phyloP scores from a whole-genome alignment of 176 grass and related monocot species.

The sorghum (Sorghum bicolor) region Sorghum_bicolor_NCBIv3 NC_012872.2:62909501-62910000 shows the following conservation, averaged over 20 bases:
- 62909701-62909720: conserved; percentile 8
- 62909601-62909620: conserved; percentile 55
- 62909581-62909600: conserved; percentile 20
- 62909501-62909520: no score
- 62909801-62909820: conserved; percentile 21
- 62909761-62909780: conserved; percentile 23
- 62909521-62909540: neutral
- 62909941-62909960: neutral
- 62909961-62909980: conserved; percentile 14
- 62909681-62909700: conserved; percentile 15
- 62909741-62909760: conserved; percentile 6
- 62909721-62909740: conserved; percentile 8
- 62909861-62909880: conserved; percentile 5
- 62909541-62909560: conserved; percentile 16
- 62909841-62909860: conserved; percentile 16
- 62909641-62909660: neutral
- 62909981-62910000: neutral
- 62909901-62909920: conserved; percentile 19
- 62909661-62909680: conserved; percentile 25
- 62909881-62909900: conserved; percentile 37
- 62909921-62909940: neutral
- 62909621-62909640: conserved; percentile 72
- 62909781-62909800: neutral
- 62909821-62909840: conserved; percentile 4
- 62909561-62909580: conserved; percentile 8